Percentiles rank a stretch among this genome's conserved stretches.
phyloP scores from a whole-genome alignment of 805 yeast species.

The Komagataella phaffii region DNA sequence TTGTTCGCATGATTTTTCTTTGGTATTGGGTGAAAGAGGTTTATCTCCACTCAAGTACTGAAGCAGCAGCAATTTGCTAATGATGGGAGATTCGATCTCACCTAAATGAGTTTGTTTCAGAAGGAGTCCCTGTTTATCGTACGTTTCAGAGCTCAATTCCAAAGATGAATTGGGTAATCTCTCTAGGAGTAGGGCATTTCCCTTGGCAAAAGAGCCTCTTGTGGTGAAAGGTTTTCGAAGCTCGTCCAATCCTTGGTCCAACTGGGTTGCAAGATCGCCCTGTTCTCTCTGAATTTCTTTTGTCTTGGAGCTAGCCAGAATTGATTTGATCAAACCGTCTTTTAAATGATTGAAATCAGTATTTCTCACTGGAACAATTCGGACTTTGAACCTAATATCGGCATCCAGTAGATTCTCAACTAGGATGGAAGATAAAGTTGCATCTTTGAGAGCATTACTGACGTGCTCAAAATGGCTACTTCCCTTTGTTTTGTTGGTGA shows the following conservation, averaged over 20 bases:
- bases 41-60: conserved; percentile 62
- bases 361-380: conserved; percentile 78
- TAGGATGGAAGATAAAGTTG: conserved; percentile 35
- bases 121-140: conserved; percentile 19
- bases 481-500: conserved; percentile 9
- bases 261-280: conserved; percentile 25
- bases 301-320: conserved; percentile 52
- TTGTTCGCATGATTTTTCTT: conserved; percentile 12
- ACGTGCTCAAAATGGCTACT: conserved; percentile 21
- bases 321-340: conserved; percentile 79
- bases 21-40: conserved; percentile 48
- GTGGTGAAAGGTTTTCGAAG: conserved; percentile 44
- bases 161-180: conserved; percentile 33
- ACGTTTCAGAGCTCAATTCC: conserved; percentile 27
- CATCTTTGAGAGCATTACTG: conserved; percentile 32
- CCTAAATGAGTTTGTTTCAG: conserved; percentile 33
- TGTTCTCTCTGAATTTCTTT: conserved; percentile 24
- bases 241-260: conserved; percentile 48
- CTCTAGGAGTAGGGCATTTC: conserved; percentile 53
- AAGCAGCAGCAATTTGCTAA: conserved; percentile 55
- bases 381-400: conserved; percentile 49
- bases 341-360: conserved; percentile 84
- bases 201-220: conserved; percentile 61
- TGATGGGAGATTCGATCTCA: conserved; percentile 40
- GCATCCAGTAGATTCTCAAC: conserved; percentile 43